Evolutionary conservation across 345 rosid genomes (phyloP), one percentile per base, ranked within the genome.

Genomic region (Rhizophora apiculata): DNA sequence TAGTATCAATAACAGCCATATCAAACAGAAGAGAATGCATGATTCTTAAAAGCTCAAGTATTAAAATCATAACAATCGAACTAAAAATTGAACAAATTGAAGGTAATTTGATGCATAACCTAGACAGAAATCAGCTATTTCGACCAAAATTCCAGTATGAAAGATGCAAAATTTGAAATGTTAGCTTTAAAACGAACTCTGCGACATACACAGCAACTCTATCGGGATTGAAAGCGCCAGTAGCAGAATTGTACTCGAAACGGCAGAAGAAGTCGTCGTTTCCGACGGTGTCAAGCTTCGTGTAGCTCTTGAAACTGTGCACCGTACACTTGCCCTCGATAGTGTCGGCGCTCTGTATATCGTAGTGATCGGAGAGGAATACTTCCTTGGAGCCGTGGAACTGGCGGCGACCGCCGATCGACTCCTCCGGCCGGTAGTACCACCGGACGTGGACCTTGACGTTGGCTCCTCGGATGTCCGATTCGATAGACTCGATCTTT

Each of bases 351-450:
- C 98, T 92, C 78, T 92, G 97, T 20, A 81, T 72, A 62, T 92
- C 99, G 43, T 70, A 82, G 76, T 95, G 99, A 73, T 95, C 98
- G 4, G 99, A 95, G 63, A 90, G 88, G 54, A 95, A 95, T 1
- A 95, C 85, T 80, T 95, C 99, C 74, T 92, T 92, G 18, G 99
- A 88, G 60, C 99, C 99, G 63, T 95, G 99, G 68, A 95, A 95
- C 75, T 85, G 96, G 52, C 98, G 76, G 71, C 99, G 83, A 34
- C 99, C 99, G 39, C 97, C 97, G 73, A 90, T 88, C 58, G 99
- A 88, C 68, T 95, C 99, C 88, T 95, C 99, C 58, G 99, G 99
- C 10, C 99, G 87, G 74, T 95, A 95, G 46, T 90, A 95, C 99
- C 99, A 95, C 70, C 99, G 82, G 63, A 90, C 93, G 26, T 83